Conservation (phyloP, 2,329 filamentous ascomycete species). For the Xylariaceae sp. region DNA sequence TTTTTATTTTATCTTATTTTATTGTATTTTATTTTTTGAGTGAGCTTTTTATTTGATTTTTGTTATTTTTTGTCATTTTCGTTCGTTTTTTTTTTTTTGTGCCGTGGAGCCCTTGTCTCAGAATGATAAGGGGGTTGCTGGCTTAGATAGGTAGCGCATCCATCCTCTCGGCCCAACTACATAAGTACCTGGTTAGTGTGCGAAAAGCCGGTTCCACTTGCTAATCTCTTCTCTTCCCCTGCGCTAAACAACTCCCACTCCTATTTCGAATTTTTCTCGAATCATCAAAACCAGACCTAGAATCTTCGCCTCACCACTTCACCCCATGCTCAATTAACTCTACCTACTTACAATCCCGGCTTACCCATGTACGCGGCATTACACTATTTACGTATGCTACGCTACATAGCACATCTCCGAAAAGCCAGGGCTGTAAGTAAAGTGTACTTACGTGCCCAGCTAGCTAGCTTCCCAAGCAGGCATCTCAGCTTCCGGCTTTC, state of each 20-base stretch:
- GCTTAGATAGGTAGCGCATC: slow-evolving; percentile 1
- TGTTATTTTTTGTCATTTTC: background rate
- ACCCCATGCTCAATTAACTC: background rate
- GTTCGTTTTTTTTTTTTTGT: background rate
- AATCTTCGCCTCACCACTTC: background rate
- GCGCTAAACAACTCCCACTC: slow-evolving; percentile 25
- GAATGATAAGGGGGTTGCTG: slow-evolving; percentile 1
- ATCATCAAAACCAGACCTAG: slow-evolving; percentile 10
- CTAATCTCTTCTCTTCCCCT: slow-evolving; percentile 30
- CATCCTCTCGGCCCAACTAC: slow-evolving; percentile 16
- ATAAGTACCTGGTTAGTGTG: slow-evolving; percentile 17
- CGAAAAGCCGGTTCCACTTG: slow-evolving; percentile 12
- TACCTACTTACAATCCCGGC: too few species aligned
- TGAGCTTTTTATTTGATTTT: background rate
- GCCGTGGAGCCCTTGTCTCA: slow-evolving; percentile 4
- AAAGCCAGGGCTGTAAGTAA: background rate
- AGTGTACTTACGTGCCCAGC: background rate
- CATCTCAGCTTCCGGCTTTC: slow-evolving; percentile 6
- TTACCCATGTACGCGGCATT: too few species aligned
- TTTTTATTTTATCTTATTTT: too few species aligned
- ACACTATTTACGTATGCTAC: too few species aligned
- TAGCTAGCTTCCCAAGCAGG: background rate
- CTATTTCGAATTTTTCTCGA: slow-evolving; percentile 34
- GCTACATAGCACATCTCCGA: too few species aligned
- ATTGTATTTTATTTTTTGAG: background rate